phyloP scores from a whole-genome alignment of 2,329 filamentous ascomycete genomes.

The Penicillium brasilianum region DNA sequence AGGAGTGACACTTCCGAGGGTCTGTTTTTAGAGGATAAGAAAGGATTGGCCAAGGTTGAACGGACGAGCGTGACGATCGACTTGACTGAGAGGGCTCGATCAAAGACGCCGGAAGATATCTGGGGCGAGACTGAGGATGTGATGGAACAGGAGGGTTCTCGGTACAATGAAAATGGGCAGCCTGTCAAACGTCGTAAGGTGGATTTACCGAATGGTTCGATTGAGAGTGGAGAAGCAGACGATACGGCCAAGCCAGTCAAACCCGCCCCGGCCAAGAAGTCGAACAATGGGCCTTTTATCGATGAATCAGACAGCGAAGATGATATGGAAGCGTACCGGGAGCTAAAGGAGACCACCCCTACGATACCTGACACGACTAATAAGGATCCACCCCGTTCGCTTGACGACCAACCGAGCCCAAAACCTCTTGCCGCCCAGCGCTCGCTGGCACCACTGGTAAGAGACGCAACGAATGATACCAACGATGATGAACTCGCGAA shows the following conservation, averaged over 20 bases:
- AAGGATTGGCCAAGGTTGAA: conserved; percentile 19
- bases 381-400: conserved; percentile 7
- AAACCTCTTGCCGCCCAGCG: conserved; percentile 27
- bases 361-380: neutral
- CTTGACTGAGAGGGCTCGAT: conserved; percentile 25
- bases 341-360: conserved; percentile 21
- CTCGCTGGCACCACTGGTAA: conserved; percentile 52
- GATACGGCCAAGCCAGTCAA: conserved; percentile 6
- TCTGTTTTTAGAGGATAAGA: conserved; percentile 46
- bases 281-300: conserved; percentile 46
- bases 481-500: conserved; percentile 56
- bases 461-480: conserved; percentile 54
- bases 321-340: conserved; percentile 38
- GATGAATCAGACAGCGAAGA: conserved; percentile 62
- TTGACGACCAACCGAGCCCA: conserved; percentile 18
- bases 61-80: neutral
- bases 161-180: conserved; percentile 40
- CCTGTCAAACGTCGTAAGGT: conserved; percentile 43
- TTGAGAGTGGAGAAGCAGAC: conserved; percentile 1
- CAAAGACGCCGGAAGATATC: conserved; percentile 41
- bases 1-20: conserved; percentile 26
- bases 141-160: conserved; percentile 21
- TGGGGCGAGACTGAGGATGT: conserved; percentile 37
- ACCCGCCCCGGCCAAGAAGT: conserved; percentile 16
- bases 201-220: conserved; percentile 20